phyloP scores from a whole-genome alignment of 2,329 filamentous ascomycete genomes.

The Byssothecium circinans region DNA sequence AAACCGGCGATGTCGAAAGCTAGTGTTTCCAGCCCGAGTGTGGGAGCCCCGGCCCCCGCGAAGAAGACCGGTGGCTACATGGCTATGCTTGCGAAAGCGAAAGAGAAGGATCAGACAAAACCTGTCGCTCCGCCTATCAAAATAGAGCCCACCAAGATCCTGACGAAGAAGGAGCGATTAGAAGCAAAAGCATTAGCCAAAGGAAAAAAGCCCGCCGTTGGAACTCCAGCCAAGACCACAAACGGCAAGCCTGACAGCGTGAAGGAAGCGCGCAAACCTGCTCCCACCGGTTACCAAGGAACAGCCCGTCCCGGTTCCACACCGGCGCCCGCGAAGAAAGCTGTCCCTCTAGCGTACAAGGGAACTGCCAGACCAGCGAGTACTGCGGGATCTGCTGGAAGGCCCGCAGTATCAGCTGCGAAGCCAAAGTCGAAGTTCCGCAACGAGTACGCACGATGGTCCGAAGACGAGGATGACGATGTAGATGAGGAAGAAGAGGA shows the following conservation, averaged over 20 bases:
- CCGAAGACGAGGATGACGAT: slow-evolving; percentile 43
- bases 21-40: slow-evolving; percentile 23
- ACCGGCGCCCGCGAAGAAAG: slow-evolving; percentile 25
- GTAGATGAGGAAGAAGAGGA: slow-evolving; percentile 60
- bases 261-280: slow-evolving; percentile 42
- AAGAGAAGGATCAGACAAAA: slow-evolving; percentile 56
- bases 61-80: slow-evolving; percentile 73
- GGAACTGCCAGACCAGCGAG: slow-evolving; percentile 37
- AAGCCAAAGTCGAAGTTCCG: slow-evolving; percentile 37
- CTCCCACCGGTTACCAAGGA: slow-evolving; percentile 50
- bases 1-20: slow-evolving; percentile 19
- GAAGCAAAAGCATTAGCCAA: slow-evolving; percentile 47
- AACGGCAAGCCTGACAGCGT: slow-evolving; percentile 28
- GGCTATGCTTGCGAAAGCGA: slow-evolving; percentile 72
- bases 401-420: slow-evolving; percentile 25
- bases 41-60: slow-evolving; percentile 48
- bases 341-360: slow-evolving; percentile 41
- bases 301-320: slow-evolving; percentile 46
- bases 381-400: slow-evolving; percentile 25
- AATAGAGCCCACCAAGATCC: slow-evolving; percentile 71
- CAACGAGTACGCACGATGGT: slow-evolving; percentile 44
- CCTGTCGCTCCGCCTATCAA: slow-evolving; percentile 68
- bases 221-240: slow-evolving; percentile 12
- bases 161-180: slow-evolving; percentile 56
- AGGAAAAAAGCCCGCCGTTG: slow-evolving; percentile 35